Evolutionary conservation across 164 flowering plant genomes (phyloP).

Genomic region (Aristolochia californica): DNA sequence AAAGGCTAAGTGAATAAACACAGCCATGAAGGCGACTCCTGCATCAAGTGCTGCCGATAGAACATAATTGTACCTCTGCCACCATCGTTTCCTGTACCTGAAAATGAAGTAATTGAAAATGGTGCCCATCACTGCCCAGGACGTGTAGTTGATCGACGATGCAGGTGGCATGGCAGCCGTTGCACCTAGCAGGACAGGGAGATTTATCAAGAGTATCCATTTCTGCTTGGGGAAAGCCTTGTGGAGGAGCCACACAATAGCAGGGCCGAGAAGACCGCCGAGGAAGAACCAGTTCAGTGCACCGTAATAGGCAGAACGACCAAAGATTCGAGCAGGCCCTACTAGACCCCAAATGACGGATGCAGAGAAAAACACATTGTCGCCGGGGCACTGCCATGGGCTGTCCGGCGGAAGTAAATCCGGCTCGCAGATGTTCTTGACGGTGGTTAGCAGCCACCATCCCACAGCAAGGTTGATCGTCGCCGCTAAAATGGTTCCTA

Average conservation of each 20-base stretch:
- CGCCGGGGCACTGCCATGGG: constrained; percentile 79
- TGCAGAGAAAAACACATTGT: constrained; percentile 88
- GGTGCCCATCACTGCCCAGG: constrained; percentile 72
- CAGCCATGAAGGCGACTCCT: constrained; percentile 87
- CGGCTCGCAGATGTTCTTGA: constrained; percentile 53
- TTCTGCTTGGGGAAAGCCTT: constrained; percentile 63
- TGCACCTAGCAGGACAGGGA: constrained; percentile 83
- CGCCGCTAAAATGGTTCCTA: constrained; percentile 68
- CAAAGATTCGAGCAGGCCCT: constrained; percentile 78
- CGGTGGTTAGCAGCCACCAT: constrained; percentile 45
- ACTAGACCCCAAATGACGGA: constrained; percentile 93
- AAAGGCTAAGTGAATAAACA: constrained; percentile 51
- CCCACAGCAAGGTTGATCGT: constrained; percentile 49
- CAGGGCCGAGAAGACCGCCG: constrained; percentile 73
- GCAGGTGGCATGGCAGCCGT: constrained; percentile 85
- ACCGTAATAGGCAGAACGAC: constrained; percentile 47
- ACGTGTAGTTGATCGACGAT: constrained; percentile 61
- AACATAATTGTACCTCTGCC: constrained; percentile 85
- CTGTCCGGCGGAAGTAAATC: constrained; percentile 48
- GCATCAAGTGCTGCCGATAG: constrained; percentile 94
- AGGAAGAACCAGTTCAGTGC: constrained; percentile 91
- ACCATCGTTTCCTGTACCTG: constrained; percentile 73
- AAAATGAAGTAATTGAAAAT: constrained; percentile 80
- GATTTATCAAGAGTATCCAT: constrained; percentile 83
- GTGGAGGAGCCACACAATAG: constrained; percentile 71